These are phyloP conservation scores for Fusarium globosum DNA, from an alignment of 2,329 filamentous ascomycete species.

Conservation along the genomic window DNA sequence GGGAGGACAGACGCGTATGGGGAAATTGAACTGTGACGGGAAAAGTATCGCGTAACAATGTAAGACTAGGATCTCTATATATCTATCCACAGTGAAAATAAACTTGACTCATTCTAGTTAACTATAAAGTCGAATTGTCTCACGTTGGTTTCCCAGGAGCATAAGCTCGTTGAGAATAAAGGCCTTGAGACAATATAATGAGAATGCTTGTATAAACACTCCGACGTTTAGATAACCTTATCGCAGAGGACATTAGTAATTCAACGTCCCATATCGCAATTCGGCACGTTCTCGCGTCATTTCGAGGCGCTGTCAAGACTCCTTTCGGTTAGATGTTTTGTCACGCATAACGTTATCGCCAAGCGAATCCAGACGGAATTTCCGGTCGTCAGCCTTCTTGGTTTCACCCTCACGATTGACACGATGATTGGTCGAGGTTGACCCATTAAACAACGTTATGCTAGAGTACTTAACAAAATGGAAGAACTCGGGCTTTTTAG, in stretches of 20 bases:
- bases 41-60: not conserved
- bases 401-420: accelerated
- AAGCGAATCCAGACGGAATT: not conserved
- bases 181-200: accelerated
- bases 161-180: accelerated
- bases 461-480: accelerated
- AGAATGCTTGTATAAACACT: not conserved
- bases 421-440: accelerated
- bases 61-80: not conserved
- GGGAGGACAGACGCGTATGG: not conserved
- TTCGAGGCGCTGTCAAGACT: too few species aligned
- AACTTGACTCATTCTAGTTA: not conserved
- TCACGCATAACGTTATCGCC: not conserved
- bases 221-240: not conserved
- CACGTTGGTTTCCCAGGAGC: accelerated
- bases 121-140: not conserved
- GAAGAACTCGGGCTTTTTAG: accelerated
- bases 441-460: not conserved
- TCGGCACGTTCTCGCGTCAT: accelerated
- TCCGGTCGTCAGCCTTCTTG: accelerated
- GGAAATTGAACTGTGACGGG: not conserved
- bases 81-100: too few species aligned
- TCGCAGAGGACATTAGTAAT: not conserved
- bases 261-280: not conserved
- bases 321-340: not conserved